Conservation (phyloP, 495 filamentous ascomycete genomes). For the Aspergillus sclerotioniger region DNA sequence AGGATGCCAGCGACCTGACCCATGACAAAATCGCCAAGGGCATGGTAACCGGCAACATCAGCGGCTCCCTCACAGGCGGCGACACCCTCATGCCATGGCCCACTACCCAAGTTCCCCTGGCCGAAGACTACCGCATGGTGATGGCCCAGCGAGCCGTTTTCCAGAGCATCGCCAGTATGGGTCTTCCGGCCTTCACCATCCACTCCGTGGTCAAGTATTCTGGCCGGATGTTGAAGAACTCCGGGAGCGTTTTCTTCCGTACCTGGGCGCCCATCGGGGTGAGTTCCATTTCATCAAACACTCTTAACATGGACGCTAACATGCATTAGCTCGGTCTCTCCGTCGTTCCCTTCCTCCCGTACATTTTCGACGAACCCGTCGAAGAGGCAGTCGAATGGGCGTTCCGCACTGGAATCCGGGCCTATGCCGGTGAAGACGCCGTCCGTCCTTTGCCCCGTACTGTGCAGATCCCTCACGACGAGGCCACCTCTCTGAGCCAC, state of each 20-base stretch:
- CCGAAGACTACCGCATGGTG: constrained; percentile 88
- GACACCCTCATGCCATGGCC: constrained; percentile 34
- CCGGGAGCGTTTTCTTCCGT: constrained; percentile 68
- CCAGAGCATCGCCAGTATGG: constrained; percentile 90
- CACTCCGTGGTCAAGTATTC: constrained; percentile 88
- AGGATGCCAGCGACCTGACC: constrained; percentile 36
- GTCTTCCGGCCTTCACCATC: constrained; percentile 90
- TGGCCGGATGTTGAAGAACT: constrained; percentile 73
- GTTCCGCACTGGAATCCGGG: constrained; percentile 75
- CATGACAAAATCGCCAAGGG: constrained; percentile 33
- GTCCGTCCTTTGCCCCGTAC: constrained; percentile 34
- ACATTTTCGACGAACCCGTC: constrained; percentile 88
- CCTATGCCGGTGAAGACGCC: constrained; percentile 64
- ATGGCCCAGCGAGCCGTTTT: constrained; percentile 91
- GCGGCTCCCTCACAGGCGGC: constrained; percentile 19
- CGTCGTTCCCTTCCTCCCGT: constrained; percentile 85
- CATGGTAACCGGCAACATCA: constrained; percentile 42
- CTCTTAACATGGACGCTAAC: neutral
- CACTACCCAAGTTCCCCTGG: constrained; percentile 56
- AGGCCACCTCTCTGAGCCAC: constrained; percentile 20
- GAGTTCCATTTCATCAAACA: constrained; percentile 23
- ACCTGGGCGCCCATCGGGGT: constrained; percentile 89
- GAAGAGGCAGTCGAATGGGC: constrained; percentile 85
- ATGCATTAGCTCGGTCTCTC: constrained; percentile 69
- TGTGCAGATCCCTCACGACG: constrained; percentile 14